Conservation (phyloP, 495 filamentous ascomycete genomes). For the Glarea lozoyensis region DNA sequence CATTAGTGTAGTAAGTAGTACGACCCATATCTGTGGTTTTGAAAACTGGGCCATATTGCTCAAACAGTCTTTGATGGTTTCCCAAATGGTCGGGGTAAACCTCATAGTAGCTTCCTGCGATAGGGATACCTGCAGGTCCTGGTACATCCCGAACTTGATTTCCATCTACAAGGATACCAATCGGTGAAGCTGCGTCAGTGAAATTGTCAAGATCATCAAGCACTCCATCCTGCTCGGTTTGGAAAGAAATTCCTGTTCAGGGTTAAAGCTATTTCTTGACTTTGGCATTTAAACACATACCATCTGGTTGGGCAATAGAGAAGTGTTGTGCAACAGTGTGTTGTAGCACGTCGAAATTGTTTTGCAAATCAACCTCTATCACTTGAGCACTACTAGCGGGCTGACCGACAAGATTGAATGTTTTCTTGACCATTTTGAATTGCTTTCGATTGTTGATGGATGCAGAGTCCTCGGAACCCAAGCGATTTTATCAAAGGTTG, state of each 20-base stretch:
- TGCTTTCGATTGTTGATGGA: too few species aligned
- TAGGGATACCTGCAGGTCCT: conserved; percentile 38
- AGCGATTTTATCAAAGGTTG: too few species aligned
- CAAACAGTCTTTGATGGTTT: conserved; percentile 48
- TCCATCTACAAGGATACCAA: conserved; percentile 37
- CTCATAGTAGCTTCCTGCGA: conserved; percentile 44
- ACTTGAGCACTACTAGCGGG: conserved; percentile 26
- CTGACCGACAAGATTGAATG: conserved; percentile 38
- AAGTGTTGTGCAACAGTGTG: conserved; percentile 33
- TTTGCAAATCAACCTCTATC: conserved; percentile 28
- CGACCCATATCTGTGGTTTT: conserved; percentile 45
- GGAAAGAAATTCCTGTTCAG: conserved; percentile 31
- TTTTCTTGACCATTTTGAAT: conserved; percentile 30
- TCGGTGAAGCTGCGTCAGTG: conserved; percentile 18
- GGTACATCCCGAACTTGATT: conserved; percentile 31
- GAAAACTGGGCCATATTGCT: conserved; percentile 42
- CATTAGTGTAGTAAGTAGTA: conserved; percentile 40
- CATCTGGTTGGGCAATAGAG: conserved; percentile 29
- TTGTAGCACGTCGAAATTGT: conserved; percentile 27
- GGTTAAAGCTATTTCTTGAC: conserved; percentile 7
- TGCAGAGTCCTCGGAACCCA: too few species aligned
- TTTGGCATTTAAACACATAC: conserved; percentile 18
- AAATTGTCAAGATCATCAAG: conserved; percentile 25
- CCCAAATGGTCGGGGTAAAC: conserved; percentile 50
- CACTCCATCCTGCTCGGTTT: conserved; percentile 18